These are phyloP conservation scores for Metarhizium robertsii DNA, from an alignment of 2,329 filamentous ascomycete genomes.

Conservation along the genomic window DNA sequence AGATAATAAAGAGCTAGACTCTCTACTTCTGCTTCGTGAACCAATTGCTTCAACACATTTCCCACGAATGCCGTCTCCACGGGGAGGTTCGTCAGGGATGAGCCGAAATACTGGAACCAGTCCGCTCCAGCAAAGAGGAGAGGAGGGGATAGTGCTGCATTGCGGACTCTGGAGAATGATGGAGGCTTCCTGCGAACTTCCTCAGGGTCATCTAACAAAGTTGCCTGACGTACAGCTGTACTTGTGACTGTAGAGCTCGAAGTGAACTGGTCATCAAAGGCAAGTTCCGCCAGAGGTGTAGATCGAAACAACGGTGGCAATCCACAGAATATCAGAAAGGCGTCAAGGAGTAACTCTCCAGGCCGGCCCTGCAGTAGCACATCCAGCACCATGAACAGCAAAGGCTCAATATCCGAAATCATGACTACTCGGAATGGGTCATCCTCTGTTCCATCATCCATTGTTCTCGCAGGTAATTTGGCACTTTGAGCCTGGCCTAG, in stretches of 20 bases:
- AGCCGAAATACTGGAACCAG: constrained; percentile 36
- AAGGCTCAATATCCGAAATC: constrained; percentile 62
- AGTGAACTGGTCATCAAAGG: constrained; percentile 22
- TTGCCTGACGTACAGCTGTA: constrained; percentile 1
- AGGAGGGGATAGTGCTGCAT: constrained; percentile 32
- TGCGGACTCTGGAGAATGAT: constrained; percentile 21
- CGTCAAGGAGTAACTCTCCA: constrained; percentile 48
- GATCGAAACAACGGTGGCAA: constrained; percentile 41
- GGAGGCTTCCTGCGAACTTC: constrained; percentile 15
- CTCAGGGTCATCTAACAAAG: background rate
- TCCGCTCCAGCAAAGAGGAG: constrained; percentile 38
- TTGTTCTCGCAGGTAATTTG: constrained; percentile 58
- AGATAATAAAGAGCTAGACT: constrained; percentile 59
- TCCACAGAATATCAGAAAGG: constrained; percentile 60
- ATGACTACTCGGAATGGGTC: constrained; percentile 79
- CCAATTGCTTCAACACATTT: constrained; percentile 48
- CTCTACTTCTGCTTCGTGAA: constrained; percentile 27
- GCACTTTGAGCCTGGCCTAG: constrained; percentile 34
- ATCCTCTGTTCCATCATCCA: constrained; percentile 66
- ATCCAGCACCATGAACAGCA: constrained; percentile 45
- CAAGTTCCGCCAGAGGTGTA: constrained; percentile 19
- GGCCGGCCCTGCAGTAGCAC: constrained; percentile 21
- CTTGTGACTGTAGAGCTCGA: constrained; percentile 1
- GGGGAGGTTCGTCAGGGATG: constrained; percentile 13
- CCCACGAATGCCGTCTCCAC: constrained; percentile 38